phyloP scores from a whole-genome alignment of 768 basidiomycete species.

The Agrocybe chaxingu region DNA sequence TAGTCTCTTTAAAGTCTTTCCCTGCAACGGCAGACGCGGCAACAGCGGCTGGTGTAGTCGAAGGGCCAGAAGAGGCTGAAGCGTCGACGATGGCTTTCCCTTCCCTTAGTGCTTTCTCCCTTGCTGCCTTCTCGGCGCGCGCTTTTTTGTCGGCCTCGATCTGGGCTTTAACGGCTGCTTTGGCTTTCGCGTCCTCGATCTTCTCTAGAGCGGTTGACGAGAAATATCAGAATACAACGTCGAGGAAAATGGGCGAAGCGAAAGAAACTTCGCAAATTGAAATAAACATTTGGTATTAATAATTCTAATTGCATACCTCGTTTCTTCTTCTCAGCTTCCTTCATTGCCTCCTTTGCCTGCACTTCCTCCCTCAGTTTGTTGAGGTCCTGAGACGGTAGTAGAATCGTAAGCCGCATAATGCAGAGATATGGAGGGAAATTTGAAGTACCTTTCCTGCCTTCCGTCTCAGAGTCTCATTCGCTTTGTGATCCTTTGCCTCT shows the following conservation, averaged over 20 bases:
- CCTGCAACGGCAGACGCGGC: conserved; percentile 46
- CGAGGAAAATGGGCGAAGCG: too few species aligned
- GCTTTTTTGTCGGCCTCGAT: conserved; percentile 68
- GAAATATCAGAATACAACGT: too few species aligned
- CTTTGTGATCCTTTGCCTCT: conserved; percentile 70
- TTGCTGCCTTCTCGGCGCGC: conserved; percentile 82
- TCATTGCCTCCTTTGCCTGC: conserved; percentile 72
- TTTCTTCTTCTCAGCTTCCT: conserved; percentile 80
- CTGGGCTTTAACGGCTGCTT: conserved; percentile 80
- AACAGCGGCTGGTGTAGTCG: conserved; percentile 31
- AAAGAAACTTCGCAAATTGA: not conserved
- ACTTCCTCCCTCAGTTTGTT: conserved; percentile 72
- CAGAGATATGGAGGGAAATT: not conserved
- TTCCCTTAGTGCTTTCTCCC: conserved; percentile 89
- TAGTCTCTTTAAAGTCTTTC: conserved; percentile 81
- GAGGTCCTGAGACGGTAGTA: conserved; percentile 49
- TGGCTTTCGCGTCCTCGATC: conserved; percentile 81
- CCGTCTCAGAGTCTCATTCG: conserved; percentile 75
- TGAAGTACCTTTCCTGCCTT: conserved; percentile 73
- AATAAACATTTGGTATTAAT: not conserved
- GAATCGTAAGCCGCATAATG: not conserved
- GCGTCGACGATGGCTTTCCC: conserved; percentile 44
- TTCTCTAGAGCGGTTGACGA: conserved; percentile 60
- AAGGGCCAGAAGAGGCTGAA: conserved; percentile 20
- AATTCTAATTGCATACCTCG: conserved; percentile 46